These are phyloP conservation scores for Leccinum variicolor DNA, from an alignment of 768 basidiomycete genomes.

Conservation along the genomic window DNA sequence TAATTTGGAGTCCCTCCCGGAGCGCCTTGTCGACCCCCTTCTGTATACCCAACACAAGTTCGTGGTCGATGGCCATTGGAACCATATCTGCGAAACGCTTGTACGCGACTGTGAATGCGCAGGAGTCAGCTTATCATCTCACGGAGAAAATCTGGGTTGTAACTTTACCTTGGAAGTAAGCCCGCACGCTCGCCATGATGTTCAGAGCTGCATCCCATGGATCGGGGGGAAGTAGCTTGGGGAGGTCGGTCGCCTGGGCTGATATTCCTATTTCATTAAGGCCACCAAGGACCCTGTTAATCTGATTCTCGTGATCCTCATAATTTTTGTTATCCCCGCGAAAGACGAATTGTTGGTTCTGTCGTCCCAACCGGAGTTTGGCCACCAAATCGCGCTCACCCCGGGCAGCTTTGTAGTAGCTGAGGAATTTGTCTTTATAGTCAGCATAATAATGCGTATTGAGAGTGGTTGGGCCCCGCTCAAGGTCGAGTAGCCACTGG, in stretches of 20 bases:
- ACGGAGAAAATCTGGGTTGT: background rate
- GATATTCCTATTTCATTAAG: conserved; percentile 26
- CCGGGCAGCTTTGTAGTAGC: conserved; percentile 41
- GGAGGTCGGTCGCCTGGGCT: conserved; percentile 40
- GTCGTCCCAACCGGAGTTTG: conserved; percentile 1
- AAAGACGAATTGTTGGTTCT: background rate
- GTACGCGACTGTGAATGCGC: conserved; percentile 38
- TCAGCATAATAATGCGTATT: conserved; percentile 50
- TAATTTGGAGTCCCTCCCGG: conserved; percentile 48
- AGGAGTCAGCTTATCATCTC: background rate
- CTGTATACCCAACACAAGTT: conserved; percentile 44
- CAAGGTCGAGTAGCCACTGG: conserved; percentile 47
- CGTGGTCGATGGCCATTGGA: conserved; percentile 40
- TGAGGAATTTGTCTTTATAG: conserved; percentile 48
- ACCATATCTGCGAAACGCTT: conserved; percentile 45
- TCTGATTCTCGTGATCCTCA: background rate
- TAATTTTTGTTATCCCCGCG: no score
- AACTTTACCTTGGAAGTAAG: conserved; percentile 69
- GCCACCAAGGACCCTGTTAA: conserved; percentile 29
- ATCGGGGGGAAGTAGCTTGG: conserved; percentile 49
- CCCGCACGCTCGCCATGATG: conserved; percentile 71
- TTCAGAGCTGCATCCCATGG: conserved; percentile 50
- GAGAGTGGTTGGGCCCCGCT: conserved; percentile 47
- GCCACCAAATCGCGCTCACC: conserved; percentile 3
- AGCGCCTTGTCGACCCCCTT: conserved; percentile 44